Conservation (phyloP, 495 filamentous ascomycete species). For the Tuber indicum region DNA sequence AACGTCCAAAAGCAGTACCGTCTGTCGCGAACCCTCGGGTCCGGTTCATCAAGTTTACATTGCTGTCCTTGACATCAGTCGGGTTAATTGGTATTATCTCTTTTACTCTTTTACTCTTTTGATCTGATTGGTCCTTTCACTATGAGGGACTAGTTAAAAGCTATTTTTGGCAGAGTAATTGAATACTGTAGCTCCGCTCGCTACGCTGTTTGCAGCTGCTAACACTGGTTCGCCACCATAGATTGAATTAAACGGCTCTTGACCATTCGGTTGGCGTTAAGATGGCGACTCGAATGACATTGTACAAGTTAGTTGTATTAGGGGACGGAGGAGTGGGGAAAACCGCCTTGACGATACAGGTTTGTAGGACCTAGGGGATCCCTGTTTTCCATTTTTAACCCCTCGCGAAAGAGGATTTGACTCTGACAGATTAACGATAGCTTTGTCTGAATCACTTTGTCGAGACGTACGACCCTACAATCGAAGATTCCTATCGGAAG, state of each 20-base stretch:
- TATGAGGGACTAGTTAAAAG: neutral
- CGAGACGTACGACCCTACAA: conserved; percentile 91
- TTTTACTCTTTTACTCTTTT: conserved; percentile 18
- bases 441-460: conserved; percentile 73
- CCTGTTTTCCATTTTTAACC: conserved; percentile 7
- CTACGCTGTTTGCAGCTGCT: conserved; percentile 23
- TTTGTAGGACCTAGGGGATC: conserved; percentile 37
- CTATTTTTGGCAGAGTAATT: neutral
- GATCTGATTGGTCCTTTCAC: conserved; percentile 19
- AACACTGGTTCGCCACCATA: conserved; percentile 11
- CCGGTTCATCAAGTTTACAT: conserved; percentile 22
- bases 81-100: conserved; percentile 29
- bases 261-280: conserved; percentile 14
- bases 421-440: conserved; percentile 45
- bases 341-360: conserved; percentile 95
- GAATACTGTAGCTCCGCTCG: conserved; percentile 14
- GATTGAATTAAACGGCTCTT: conserved; percentile 11
- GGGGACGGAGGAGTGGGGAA: conserved; percentile 84
- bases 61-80: conserved; percentile 18
- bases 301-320: conserved; percentile 98
- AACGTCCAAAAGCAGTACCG: conserved; percentile 22
- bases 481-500: conserved; percentile 96
- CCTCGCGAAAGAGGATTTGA: conserved; percentile 14
- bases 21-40: conserved; percentile 23
- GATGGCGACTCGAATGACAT: conserved; percentile 59